Percentiles rank a stretch among this genome's conserved stretches.
Conservation (phyloP, 108 stramenopile genomes). For the Cyclotella cryptica region DNA sequence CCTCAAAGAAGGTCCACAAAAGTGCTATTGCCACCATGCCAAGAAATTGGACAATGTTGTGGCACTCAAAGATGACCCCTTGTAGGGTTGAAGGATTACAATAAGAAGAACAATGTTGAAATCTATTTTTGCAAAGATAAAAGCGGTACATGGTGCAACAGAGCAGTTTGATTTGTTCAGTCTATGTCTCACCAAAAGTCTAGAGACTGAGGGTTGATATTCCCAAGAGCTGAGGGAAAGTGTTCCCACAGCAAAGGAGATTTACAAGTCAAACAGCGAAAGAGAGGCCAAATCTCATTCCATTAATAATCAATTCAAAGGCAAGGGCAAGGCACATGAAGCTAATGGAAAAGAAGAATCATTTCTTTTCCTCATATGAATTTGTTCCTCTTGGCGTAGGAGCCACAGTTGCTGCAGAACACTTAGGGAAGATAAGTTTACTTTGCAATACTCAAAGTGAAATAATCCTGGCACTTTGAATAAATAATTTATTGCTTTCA, state of each 20-base stretch:
- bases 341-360: conserved; percentile 46
- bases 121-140: conserved; percentile 72
- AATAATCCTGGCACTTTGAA: too few species aligned
- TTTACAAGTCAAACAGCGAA: conserved; percentile 86
- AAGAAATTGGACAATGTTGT: too few species aligned
- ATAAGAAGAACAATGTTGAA: conserved; percentile 72
- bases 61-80: conserved; percentile 91
- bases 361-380: conserved; percentile 67
- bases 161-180: conserved; percentile 87
- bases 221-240: conserved; percentile 90
- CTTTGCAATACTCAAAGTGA: too few species aligned
- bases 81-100: conserved; percentile 79
- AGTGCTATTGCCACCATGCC: conserved; percentile 62
- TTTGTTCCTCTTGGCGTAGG: conserved; percentile 83
- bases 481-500: too few species aligned
- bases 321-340: conserved; percentile 22
- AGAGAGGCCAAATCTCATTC: conserved; percentile 50
- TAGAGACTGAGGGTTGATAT: conserved; percentile 91
- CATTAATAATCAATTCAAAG: conserved; percentile 6
- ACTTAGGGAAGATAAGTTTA: background rate
- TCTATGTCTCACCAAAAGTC: conserved; percentile 78
- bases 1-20: conserved; percentile 78
- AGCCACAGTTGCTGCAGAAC: conserved; percentile 30
- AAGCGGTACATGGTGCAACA: conserved; percentile 52
- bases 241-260: conserved; percentile 88